A percentile compares a stretch with the other conserved stretches of the same genome.
Conservation (phyloP, 495 filamentous ascomycete species). For the Copromyces sp. region DNA sequence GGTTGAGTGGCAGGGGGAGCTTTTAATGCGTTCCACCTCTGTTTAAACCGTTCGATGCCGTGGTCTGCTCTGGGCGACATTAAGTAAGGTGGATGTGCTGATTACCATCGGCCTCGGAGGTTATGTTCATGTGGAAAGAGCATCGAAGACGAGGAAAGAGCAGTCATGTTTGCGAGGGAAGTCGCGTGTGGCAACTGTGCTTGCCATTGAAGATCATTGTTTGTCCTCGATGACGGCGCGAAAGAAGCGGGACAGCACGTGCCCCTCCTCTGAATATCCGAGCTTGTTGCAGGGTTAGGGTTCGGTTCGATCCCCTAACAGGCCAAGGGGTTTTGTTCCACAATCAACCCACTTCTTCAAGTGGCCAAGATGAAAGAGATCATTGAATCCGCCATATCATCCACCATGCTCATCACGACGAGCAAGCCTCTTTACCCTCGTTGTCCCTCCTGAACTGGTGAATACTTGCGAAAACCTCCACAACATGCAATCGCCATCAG, state of each 20-base stretch:
- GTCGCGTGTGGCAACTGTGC: neutral
- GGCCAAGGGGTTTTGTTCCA: neutral
- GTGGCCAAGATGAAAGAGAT: neutral
- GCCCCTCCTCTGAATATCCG: neutral
- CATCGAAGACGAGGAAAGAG: neutral
- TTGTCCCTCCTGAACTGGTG: neutral
- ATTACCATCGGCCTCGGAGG: neutral
- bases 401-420: neutral
- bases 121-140: neutral
- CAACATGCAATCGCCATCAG: neutral
- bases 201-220: neutral
- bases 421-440: neutral
- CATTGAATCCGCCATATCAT: neutral
- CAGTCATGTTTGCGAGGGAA: neutral
- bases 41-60: neutral
- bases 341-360: neutral
- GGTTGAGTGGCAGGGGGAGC: neutral
- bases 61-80: neutral
- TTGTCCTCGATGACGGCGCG: slow-evolving; percentile 14
- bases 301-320: neutral
- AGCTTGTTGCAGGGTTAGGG: neutral
- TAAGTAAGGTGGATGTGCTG: neutral
- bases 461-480: neutral
- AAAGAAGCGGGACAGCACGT: slow-evolving; percentile 33
- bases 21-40: neutral